Base-by-base conservation (phyloP, 768 basidiomycete species). In the Termitomyces eurrhizus region DNA sequence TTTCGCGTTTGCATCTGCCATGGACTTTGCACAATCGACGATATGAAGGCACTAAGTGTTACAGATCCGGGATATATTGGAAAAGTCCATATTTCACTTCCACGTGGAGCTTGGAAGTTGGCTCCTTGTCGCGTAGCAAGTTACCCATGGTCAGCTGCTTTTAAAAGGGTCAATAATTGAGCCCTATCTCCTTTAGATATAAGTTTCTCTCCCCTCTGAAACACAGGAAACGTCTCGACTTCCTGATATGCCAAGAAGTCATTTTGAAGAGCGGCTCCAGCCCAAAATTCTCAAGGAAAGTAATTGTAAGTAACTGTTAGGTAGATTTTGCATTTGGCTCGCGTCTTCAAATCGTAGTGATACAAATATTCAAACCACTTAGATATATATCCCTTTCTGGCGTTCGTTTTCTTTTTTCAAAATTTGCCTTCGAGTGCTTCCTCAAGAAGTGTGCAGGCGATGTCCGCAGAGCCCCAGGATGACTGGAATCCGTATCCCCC, bases 401-500 rank as follows among this genome's bases (percentile, higher is more conserved):
- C 33, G 36, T n/a, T 24, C 16, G 13, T 33, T 42, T 7, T n/a
- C 42, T 60, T 42, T 7, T 26, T 50, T 60, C 54, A 64, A 14
- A 56, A 57, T 37, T 59, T 59, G 21, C 58, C 58, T 6, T 57
- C n/a, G 2, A 65, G 48, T 12, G 75, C 76, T 14, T 69, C 69
- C 53, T 81, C 77, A 32, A 87, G 70, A 33, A 88, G 71, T n/a
- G 70, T 70, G 6, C 83, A 67, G 0, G 79, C 84, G 6, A 78
- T 75, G 7, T 72, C 72, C 4, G 88, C 88, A 7, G 80, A 84
- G 1, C 84, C 87, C 87, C 86, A 89, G 0, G 86, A 87, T 0
- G 83, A 77, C 67, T 86, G 84, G 65, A 80, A 90, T 1, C 87
- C 88, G 67, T 80, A 82, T 9, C 88, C 87, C 7, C 80, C 79